Evolutionary conservation across 1,139 yeast genomes (phyloP), one percentile per base, ranked within the genome.

Genomic region (Trichomonascaceae sp.): DNA sequence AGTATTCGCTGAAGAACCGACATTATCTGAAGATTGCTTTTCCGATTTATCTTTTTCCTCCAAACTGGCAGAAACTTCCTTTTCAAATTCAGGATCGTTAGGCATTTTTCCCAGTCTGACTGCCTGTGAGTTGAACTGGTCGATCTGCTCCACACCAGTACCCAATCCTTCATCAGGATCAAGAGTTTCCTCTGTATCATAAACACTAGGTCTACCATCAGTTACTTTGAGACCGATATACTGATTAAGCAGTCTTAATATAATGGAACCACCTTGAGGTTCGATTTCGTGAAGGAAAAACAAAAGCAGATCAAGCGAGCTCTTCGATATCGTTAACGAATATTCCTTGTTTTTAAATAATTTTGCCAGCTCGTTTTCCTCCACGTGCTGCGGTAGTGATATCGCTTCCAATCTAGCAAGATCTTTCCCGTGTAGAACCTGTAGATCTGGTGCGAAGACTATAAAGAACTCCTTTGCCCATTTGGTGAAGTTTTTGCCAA

Each of bases 231-330:
- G 86, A 57, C 87, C 84, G 61, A 95, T 77, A 67, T 89, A 84
- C 70, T 90, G 93, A 71, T 93, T 93, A 59, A 95, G 84, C 53
- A 90, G 79, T 61, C 96, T 77, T 54, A 93, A 88, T 54, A 91
- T 76, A 48, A 91, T 80, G 2, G 95, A 86, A 3, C 99, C 99
- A 43, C 98, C 98, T 53, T 85, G 85, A 8, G 88, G 87, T 70
- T 90, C 98, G 66, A 89, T 88, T 66, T 93, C 98, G 67, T 89
- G 96, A 55, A 95, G 73, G 63, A 90, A 93, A 68, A 88, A 88
- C 52, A 95, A 75, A 61, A 93, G 77, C 61, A 93, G 74, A 66
- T 90, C 95, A 65, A 93, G 78, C 3, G 96, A 83, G 0, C 97
- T 90, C 59, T 87, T 84, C 13, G 96, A 86, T 47, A 93, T 84